phyloP scores from a whole-genome alignment of 768 basidiomycete species.

The Auriculariales sp. region DNA sequence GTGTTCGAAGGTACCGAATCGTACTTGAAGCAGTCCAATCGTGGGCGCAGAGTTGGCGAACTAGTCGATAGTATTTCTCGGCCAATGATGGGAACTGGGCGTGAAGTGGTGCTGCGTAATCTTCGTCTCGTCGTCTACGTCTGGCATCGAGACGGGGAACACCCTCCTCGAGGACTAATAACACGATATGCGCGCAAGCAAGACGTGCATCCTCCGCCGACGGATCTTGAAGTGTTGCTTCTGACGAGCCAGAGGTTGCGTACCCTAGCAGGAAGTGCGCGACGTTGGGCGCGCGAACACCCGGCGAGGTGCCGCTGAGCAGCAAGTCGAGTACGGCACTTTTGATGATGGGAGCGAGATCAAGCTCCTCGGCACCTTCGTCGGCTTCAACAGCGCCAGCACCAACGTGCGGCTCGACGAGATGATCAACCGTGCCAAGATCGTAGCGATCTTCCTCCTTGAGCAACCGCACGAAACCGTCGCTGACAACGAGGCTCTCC shows the following conservation, averaged over 20 bases:
- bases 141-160: conserved; percentile 41
- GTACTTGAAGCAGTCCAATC: conserved; percentile 66
- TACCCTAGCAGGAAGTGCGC: conserved; percentile 77
- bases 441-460: conserved; percentile 47
- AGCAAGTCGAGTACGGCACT: conserved; percentile 71
- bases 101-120: conserved; percentile 21
- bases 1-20: conserved; percentile 73
- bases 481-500: conserved; percentile 75
- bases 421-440: conserved; percentile 40
- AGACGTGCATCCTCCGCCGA: conserved; percentile 53
- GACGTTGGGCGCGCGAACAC: conserved; percentile 59
- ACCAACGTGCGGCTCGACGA: conserved; percentile 50
- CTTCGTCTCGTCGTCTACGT: conserved; percentile 23
- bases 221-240: conserved; percentile 63
- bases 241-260: conserved; percentile 36
- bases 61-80: conserved; percentile 69
- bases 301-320: conserved; percentile 54
- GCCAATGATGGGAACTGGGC: conserved; percentile 58
- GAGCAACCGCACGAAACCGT: conserved; percentile 59
- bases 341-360: conserved; percentile 48
- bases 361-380: conserved; percentile 23
- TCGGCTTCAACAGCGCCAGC: conserved; percentile 47
- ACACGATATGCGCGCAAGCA: conserved; percentile 67
- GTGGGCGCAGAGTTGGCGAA: conserved; percentile 82
- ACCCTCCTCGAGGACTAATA: conserved; percentile 62